Conservation (phyloP, 2,329 filamentous ascomycete species). For the Cladosporium sp. region DNA sequence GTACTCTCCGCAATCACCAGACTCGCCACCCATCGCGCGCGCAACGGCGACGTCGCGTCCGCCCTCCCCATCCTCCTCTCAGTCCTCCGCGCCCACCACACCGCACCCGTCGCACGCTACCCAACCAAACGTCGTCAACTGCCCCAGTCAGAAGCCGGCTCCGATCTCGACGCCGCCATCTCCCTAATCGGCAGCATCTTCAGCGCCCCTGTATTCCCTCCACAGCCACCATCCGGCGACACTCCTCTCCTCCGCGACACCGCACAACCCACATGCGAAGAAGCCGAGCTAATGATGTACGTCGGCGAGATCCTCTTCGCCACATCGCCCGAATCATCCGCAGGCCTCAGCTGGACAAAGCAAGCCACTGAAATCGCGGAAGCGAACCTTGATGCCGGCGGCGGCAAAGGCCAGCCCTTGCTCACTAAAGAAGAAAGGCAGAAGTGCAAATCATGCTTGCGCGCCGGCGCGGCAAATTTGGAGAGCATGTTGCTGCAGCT, state of each 20-base stretch:
- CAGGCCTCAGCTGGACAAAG: slow-evolving; percentile 84
- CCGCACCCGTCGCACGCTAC: slow-evolving; percentile 49
- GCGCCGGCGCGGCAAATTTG: slow-evolving; percentile 79
- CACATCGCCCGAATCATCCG: slow-evolving; percentile 53
- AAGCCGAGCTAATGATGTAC: slow-evolving; percentile 82
- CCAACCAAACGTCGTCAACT: slow-evolving; percentile 31
- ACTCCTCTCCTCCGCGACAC: slow-evolving; percentile 61
- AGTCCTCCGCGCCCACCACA: slow-evolving; percentile 73
- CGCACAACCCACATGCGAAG: slow-evolving; percentile 67
- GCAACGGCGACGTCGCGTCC: slow-evolving; percentile 62
- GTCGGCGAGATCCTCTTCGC: slow-evolving; percentile 92
- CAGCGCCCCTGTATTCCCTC: slow-evolving; percentile 58
- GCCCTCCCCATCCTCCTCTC: slow-evolving; percentile 86
- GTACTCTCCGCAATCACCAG: slow-evolving; percentile 73
- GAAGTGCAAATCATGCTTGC: slow-evolving; percentile 73
- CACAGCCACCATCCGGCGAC: slow-evolving; percentile 69
- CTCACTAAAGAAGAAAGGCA: slow-evolving; percentile 49
- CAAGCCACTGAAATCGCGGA: slow-evolving; percentile 79
- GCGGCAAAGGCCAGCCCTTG: slow-evolving; percentile 24
- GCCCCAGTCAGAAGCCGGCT: slow-evolving; percentile 21
- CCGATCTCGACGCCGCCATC: slow-evolving; percentile 26
- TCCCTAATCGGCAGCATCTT: slow-evolving; percentile 39
- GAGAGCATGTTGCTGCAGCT: slow-evolving; percentile 72
- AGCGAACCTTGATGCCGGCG: slow-evolving; percentile 46
- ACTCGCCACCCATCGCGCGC: slow-evolving; percentile 75